Conservation (phyloP, 768 basidiomycete genomes). For the Macrolepiota fuliginosa region DNA sequence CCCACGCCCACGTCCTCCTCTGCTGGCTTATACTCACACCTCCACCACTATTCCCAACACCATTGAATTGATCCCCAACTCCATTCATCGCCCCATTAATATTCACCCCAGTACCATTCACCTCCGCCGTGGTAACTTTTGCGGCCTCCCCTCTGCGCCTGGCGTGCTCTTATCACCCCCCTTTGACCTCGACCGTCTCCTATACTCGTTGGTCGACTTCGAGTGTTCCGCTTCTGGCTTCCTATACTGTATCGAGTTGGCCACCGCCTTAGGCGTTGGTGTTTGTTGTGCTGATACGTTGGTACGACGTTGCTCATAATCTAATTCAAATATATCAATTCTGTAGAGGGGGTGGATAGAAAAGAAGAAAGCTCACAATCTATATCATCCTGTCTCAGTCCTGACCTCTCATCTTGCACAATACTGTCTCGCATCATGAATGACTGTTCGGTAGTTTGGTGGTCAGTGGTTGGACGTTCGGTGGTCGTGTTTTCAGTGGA, state of each 20-base stretch:
- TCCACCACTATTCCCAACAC: conserved; percentile 17
- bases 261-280: conserved; percentile 49
- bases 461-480: no score
- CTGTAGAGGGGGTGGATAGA: not conserved
- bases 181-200: conserved; percentile 68
- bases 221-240: conserved; percentile 71
- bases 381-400: conserved; percentile 47
- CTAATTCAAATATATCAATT: conserved; percentile 31
- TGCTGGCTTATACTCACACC: no score
- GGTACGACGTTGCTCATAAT: conserved; percentile 83
- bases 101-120: conserved; percentile 5
- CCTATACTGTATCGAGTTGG: conserved; percentile 51
- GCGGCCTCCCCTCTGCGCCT: no score
- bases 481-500: no score
- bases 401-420: conserved; percentile 38
- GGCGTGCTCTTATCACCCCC: conserved; percentile 36
- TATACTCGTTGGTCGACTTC: conserved; percentile 69
- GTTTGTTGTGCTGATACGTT: conserved; percentile 59
- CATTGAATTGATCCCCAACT: conserved; percentile 11
- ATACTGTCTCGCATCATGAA: conserved; percentile 8
- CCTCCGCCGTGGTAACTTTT: conserved; percentile 39
- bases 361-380: conserved; percentile 52
- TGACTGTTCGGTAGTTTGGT: no score
- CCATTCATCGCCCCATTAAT: conserved; percentile 7
- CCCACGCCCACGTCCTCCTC: no score